phyloP scores from a whole-genome alignment of 1,284 basidiomycete species.

The Meripilus lineatus region DNA sequence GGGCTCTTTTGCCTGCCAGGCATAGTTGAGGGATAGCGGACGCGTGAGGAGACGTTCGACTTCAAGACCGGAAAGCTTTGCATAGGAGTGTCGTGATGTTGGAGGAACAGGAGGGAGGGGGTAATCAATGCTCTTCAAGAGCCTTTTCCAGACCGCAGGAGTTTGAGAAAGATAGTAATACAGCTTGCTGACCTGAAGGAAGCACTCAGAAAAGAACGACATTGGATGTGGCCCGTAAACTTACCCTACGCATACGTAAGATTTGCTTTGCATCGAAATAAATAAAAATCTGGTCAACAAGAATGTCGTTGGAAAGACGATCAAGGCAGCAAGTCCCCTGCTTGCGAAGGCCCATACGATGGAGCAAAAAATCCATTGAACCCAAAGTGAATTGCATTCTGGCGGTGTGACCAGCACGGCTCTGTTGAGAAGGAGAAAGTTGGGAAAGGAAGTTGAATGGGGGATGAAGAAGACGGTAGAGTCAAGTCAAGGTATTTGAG shows the following conservation, averaged over 20 bases:
- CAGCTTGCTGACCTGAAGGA: constrained; percentile 44
- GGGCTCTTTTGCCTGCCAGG: constrained; percentile 14
- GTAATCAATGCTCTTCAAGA: constrained; percentile 46
- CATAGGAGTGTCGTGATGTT: constrained; percentile 41
- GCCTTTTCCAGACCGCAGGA: constrained; percentile 64
- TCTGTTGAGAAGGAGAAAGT: too few species aligned
- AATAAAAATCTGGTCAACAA: constrained; percentile 45
- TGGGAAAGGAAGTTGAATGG: too few species aligned
- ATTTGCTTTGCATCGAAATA: constrained; percentile 51
- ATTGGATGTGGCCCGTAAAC: constrained; percentile 11
- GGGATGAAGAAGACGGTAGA: too few species aligned
- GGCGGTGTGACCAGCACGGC: too few species aligned
- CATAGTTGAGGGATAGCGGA: constrained; percentile 52
- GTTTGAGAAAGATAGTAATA: constrained; percentile 61
- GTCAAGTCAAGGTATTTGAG: too few species aligned
- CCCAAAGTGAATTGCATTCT: too few species aligned
- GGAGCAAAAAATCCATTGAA: too few species aligned
- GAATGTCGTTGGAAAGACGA: constrained; percentile 31
- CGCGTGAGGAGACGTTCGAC: constrained; percentile 59
- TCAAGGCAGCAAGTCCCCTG: too few species aligned
- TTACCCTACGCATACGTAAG: constrained; percentile 45
- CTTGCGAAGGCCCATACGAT: too few species aligned
- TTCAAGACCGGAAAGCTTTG: constrained; percentile 46
- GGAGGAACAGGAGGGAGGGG: constrained; percentile 63
- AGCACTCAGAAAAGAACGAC: background rate